phyloP scores from a whole-genome alignment of 2,329 filamentous ascomycete species.

The Chaetomiaceae sp. region DNA sequence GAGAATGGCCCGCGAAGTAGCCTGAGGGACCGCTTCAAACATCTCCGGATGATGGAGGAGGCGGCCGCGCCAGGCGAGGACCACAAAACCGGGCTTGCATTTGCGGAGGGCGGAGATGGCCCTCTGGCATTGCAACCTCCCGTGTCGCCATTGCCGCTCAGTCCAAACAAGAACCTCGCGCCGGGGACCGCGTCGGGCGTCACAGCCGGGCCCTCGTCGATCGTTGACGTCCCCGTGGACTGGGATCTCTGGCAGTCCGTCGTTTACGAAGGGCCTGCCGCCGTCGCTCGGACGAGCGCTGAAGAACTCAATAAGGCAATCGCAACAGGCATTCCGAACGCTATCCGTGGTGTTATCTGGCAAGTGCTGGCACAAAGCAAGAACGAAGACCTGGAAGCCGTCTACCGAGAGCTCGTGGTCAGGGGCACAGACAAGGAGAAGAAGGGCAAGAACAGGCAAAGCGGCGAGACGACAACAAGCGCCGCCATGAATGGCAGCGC shows the following conservation, averaged over 20 bases:
- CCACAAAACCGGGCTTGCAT: conserved; percentile 38
- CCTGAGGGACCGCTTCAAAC: conserved; percentile 72
- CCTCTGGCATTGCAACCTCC: conserved; percentile 26
- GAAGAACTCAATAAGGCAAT: conserved; percentile 89
- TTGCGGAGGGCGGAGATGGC: conserved; percentile 25
- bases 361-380: conserved; percentile 95
- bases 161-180: conserved; percentile 63
- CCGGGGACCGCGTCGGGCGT: conserved; percentile 83
- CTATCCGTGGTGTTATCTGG: conserved; percentile 97
- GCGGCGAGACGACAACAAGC: conserved; percentile 36
- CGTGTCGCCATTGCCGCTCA: conserved; percentile 51
- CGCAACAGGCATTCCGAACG: conserved; percentile 85
- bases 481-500: conserved; percentile 48
- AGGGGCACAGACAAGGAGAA: conserved; percentile 78
- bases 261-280: conserved; percentile 87
- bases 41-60: conserved; percentile 69
- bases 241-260: conserved; percentile 98
- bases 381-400: conserved; percentile 77
- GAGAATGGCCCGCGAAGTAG: conserved; percentile 51
- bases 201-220: conserved; percentile 65
- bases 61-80: conserved; percentile 54
- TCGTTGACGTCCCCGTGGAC: conserved; percentile 73
- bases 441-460: conserved; percentile 38
- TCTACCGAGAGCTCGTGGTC: conserved; percentile 76
- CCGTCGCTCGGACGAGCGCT: conserved; percentile 78